Evolutionary conservation across 805 yeast genomes (phyloP).

Genomic region (Myxozyma sirexii): DNA sequence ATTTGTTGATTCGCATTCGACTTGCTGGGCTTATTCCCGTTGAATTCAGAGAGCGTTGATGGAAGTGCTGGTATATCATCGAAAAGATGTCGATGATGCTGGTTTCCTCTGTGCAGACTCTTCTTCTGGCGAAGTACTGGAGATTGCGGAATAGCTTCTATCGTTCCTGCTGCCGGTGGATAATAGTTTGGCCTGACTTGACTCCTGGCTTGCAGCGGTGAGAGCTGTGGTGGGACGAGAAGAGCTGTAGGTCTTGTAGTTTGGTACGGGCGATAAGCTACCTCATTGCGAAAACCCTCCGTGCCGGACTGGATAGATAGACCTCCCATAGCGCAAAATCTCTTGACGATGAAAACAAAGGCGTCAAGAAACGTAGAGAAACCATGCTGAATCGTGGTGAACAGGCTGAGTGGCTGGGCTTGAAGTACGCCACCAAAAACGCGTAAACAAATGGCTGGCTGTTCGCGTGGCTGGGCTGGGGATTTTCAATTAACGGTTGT

Average conservation of each 20-base stretch:
- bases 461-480: neutral
- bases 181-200: neutral
- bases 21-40: neutral
- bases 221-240: neutral
- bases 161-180: neutral
- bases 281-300: neutral
- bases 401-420: conserved; percentile 1
- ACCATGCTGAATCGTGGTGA: neutral
- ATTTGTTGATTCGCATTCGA: neutral
- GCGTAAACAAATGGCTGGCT: conserved; percentile 11
- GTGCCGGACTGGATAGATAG: no score
- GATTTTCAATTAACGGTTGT: no score
- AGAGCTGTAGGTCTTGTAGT: neutral
- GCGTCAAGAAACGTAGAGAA: neutral
- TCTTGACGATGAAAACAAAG: neutral
- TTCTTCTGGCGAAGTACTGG: neutral
- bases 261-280: conserved; percentile 4
- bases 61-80: conserved; percentile 10
- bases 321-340: neutral
- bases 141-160: neutral
- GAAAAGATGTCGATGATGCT: conserved; percentile 24
- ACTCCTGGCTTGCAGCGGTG: neutral
- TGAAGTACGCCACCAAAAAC: conserved; percentile 4
- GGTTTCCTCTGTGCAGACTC: conserved; percentile 20
- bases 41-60: neutral